Base-by-base conservation (phyloP, 176 grass and related monocot genomes). In the Metroxylon sagu region DNA sequence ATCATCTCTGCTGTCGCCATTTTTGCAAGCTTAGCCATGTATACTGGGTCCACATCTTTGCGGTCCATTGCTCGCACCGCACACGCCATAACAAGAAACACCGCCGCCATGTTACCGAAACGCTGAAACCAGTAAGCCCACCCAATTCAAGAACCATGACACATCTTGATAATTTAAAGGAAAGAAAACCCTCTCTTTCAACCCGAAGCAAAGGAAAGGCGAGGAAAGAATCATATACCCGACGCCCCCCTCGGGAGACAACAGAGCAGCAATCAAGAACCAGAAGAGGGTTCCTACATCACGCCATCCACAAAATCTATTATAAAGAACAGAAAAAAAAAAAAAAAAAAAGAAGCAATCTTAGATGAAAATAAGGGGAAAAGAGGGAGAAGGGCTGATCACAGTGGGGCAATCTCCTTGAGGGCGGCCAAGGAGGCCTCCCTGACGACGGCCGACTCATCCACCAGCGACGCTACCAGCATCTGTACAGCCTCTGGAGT, bases 71-170 rank as follows among this genome's bases (percentile, higher is more conserved):
- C 84, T 63, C 65, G 74, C 8, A 91, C 87, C 21, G 87, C 87
- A 48, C 74, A 69, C 60, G 92, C 83, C 92, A 91, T 97, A n/a
- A 91, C 87, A 27, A 85, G 77, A 55, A 97, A 97, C 73, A 97
- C 81, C 30, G 87, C 87, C 30, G 87, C 85, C 82, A 97, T 82
- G 59, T 97, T 97, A 68, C 81, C 81, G 28, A 97, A 96, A 56
- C 85, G 78, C 87, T 97, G 71, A 64, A 76, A 67, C 62, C 19
- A 59, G 23, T 56, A 49, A 76, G 18, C 50, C 23, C 21, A 70
- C 19, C 31, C 65, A 19, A 49, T 54, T 64, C 59, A 65, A 29
- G 19, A 25, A 23, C 16, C 12, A 48, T 26, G 26, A 53, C 8
- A 57, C 12, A 60, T 56, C 29, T 15, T 51, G 4, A 43, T 12